Conservation (phyloP, 768 basidiomycete species). For the Chalciporus sphaerocephalus region DNA sequence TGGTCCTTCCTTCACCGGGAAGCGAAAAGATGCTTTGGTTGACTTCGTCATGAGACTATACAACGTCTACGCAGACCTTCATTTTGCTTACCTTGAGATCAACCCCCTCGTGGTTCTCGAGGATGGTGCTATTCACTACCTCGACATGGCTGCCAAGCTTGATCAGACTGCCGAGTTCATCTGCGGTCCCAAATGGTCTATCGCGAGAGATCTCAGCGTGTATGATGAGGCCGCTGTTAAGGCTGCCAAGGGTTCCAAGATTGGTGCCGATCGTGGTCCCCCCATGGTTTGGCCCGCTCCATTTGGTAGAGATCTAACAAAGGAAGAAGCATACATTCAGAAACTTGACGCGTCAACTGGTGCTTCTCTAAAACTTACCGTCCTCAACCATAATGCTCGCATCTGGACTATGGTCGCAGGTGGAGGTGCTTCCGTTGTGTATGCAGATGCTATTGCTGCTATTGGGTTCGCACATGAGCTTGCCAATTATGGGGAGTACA, state of each 20-base stretch:
- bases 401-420: conserved; percentile 99
- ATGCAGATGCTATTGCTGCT: conserved; percentile 77
- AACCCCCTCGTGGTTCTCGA: conserved; percentile 97
- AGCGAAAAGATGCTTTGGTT: conserved; percentile 85
- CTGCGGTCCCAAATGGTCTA: conserved; percentile 97
- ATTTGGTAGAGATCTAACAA: conserved; percentile 95
- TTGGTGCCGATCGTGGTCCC: conserved; percentile 89
- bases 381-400: conserved; percentile 89
- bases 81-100: conserved; percentile 99
- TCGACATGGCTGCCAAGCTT: conserved; percentile 99
- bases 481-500: conserved; percentile 99
- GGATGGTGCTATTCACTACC: conserved; percentile 77
- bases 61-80: conserved; percentile 96
- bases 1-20: conserved; percentile 66
- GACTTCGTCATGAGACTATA: conserved; percentile 96
- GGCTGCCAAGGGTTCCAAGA: conserved; percentile 40
- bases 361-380: conserved; percentile 96
- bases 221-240: conserved; percentile 47
- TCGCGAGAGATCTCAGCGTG: conserved; percentile 84
- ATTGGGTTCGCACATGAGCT: conserved; percentile 96
- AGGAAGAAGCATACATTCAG: conserved; percentile 99
- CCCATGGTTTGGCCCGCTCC: conserved; percentile 97
- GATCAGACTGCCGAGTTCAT: conserved; percentile 99
- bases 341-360: conserved; percentile 96
- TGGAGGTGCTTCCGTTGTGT: conserved; percentile 77